Evolutionary conservation across 2,329 filamentous ascomycete species (phyloP).

Genomic region (Chrysosporium queenslandicum): DNA sequence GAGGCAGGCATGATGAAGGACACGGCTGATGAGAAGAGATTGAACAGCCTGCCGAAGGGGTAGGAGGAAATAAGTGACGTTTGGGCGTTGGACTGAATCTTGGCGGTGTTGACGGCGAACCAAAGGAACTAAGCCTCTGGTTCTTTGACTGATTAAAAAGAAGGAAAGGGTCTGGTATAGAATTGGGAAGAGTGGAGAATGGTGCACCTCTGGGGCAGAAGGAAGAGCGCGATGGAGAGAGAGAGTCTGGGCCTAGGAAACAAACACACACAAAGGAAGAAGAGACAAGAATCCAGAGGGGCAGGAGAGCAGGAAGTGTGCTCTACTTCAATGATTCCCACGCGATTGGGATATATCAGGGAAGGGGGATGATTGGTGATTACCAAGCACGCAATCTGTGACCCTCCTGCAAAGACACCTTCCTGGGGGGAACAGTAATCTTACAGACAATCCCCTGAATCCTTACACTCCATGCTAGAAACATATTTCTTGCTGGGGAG

Average conservation of each 20-base stretch:
- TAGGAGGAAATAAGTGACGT: not conserved
- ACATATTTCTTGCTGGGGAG: not conserved
- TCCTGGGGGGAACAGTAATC: not conserved
- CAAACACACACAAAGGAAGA: constrained; percentile 1
- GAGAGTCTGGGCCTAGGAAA: not conserved
- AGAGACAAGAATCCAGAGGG: not conserved
- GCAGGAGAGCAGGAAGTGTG: not conserved
- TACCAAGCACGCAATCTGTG: constrained; percentile 9
- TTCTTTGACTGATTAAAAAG: not conserved
- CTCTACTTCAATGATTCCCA: constrained; percentile 11
- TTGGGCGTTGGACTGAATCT: constrained; percentile 3
- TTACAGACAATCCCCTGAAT: constrained; percentile 8
- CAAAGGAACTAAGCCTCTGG: constrained; percentile 2
- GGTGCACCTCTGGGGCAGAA: not conserved
- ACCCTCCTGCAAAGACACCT: constrained; percentile 1
- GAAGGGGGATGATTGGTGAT: constrained; percentile 6
- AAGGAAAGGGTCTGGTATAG: not conserved
- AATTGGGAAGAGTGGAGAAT: constrained; percentile 5
- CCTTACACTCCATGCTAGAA: constrained; percentile 1
- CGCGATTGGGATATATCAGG: constrained; percentile 1
- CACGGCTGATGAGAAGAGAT: constrained; percentile 6
- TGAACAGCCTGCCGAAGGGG: not conserved
- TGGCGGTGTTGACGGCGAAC: not conserved
- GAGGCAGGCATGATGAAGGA: constrained; percentile 30
- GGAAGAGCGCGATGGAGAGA: not conserved